Percentiles rank a stretch among this genome's conserved stretches.
phyloP scores from a whole-genome alignment of 805 yeast genomes.

The Yarrowia phangngaensis region DNA sequence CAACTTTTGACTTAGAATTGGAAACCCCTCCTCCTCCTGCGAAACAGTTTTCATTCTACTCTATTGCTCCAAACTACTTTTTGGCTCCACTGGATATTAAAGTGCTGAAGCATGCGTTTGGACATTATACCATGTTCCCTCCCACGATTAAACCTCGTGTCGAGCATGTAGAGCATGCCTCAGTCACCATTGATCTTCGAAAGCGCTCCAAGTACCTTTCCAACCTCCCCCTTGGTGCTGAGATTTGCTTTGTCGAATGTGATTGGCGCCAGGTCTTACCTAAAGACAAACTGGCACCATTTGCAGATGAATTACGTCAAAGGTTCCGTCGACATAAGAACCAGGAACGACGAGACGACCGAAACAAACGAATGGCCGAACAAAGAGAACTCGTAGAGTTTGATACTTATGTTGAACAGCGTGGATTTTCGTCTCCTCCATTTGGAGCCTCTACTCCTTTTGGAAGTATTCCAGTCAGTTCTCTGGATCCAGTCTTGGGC shows the following conservation, averaged over 20 bases:
- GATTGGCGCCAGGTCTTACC: conserved; percentile 58
- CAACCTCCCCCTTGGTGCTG: conserved; percentile 82
- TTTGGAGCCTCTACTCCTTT: conserved; percentile 16
- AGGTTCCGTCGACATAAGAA: conserved; percentile 32
- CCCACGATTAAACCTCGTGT: conserved; percentile 55
- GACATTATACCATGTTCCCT: conserved; percentile 65
- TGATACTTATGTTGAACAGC: conserved; percentile 14
- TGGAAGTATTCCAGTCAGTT: conserved; percentile 17
- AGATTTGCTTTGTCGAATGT: conserved; percentile 76
- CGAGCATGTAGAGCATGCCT: conserved; percentile 66
- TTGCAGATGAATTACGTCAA: conserved; percentile 33
- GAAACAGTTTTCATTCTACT: conserved; percentile 48
- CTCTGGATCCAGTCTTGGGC: conserved; percentile 13
- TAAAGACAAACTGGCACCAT: conserved; percentile 34
- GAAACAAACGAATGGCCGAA: conserved; percentile 36
- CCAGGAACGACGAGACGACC: conserved; percentile 35
- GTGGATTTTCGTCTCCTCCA: conserved; percentile 24
- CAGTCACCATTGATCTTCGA: conserved; percentile 57
- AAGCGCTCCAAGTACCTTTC: conserved; percentile 68
- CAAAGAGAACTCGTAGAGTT: conserved; percentile 38
- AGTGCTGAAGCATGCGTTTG: conserved; percentile 60
- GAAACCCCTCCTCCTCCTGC: conserved; percentile 69
- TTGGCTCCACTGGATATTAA: conserved; percentile 77
- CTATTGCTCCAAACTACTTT: conserved; percentile 47
- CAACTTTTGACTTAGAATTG: conserved; percentile 37